These are phyloP conservation scores for Aspergillus indologenus DNA, from an alignment of 495 filamentous ascomycete genomes.

Conservation along the genomic window DNA sequence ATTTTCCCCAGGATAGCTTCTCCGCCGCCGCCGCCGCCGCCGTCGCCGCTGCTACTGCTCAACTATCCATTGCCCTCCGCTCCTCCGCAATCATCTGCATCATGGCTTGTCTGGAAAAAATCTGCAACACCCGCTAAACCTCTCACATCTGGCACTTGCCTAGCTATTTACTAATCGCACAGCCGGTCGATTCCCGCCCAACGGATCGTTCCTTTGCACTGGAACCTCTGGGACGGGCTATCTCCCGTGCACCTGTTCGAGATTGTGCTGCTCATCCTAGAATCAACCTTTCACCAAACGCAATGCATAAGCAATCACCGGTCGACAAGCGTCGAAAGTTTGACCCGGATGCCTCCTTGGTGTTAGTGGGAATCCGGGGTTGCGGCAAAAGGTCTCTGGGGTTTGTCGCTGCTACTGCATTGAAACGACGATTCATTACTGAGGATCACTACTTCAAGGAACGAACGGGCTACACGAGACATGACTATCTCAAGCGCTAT, in stretches of 20 bases:
- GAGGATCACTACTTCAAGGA: conserved; percentile 74
- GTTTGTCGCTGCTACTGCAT: conserved; percentile 72
- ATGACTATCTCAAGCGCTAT: conserved; percentile 58
- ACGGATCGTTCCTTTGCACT: not conserved
- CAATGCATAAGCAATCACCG: conserved; percentile 42
- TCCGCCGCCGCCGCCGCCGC: not conserved
- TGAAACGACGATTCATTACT: conserved; percentile 71
- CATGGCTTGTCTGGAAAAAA: not conserved
- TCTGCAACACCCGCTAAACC: not conserved
- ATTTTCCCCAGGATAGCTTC: not conserved
- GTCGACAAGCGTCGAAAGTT: conserved; percentile 52
- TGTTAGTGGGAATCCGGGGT: conserved; percentile 73
- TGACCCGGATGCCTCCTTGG: conserved; percentile 64
- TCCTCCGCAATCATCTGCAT: conserved; percentile 2
- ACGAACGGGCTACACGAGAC: conserved; percentile 60
- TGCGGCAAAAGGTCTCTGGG: conserved; percentile 76
- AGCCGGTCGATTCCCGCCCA: not conserved
- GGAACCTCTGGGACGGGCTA: not conserved
- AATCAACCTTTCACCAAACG: not conserved
- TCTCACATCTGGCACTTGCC: not conserved
- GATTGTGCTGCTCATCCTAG: not conserved
- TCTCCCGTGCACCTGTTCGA: not conserved
- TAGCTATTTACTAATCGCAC: not conserved
- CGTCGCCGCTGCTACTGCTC: not conserved
- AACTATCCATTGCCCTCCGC: not conserved